Conservation (phyloP, 768 basidiomycete species). For the Dictyophora rubrovolvata region DNA sequence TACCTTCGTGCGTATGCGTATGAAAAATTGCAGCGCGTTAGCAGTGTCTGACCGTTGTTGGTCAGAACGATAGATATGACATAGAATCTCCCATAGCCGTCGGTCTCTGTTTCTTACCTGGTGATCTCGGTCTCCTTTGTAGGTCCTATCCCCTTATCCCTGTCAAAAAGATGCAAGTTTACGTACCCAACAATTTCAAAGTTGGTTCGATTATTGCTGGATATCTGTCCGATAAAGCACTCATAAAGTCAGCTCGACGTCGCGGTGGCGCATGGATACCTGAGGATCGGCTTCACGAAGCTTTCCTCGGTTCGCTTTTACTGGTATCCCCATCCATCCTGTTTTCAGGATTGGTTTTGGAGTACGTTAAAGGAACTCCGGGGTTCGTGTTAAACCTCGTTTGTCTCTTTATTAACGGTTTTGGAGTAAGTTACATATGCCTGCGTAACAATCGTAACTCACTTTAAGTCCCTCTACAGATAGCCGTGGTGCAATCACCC, state of each 20-base stretch:
- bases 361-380: constrained; percentile 35
- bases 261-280: constrained; percentile 53
- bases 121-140: constrained; percentile 53
- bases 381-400: constrained; percentile 44
- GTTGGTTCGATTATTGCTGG: constrained; percentile 54
- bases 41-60: background rate
- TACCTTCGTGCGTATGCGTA: background rate
- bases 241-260: constrained; percentile 36
- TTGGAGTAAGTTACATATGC: constrained; percentile 39
- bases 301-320: constrained; percentile 34
- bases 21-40: background rate
- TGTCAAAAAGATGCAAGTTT: background rate
- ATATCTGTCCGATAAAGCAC: constrained; percentile 41
- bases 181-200: constrained; percentile 15
- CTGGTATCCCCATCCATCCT: constrained; percentile 45
- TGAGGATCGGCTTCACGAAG: constrained; percentile 54
- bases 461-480: constrained; percentile 23
- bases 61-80: constrained; percentile 45
- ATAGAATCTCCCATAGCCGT: constrained; percentile 48
- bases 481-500: constrained; percentile 46
- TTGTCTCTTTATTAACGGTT: constrained; percentile 51
- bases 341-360: constrained; percentile 38
- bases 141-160: constrained; percentile 14
- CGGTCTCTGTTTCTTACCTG: constrained; percentile 50
- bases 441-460: background rate